Evolutionary conservation across 176 grass and related monocot species (phyloP).

Genomic region (Triticum turgidum): DNA sequence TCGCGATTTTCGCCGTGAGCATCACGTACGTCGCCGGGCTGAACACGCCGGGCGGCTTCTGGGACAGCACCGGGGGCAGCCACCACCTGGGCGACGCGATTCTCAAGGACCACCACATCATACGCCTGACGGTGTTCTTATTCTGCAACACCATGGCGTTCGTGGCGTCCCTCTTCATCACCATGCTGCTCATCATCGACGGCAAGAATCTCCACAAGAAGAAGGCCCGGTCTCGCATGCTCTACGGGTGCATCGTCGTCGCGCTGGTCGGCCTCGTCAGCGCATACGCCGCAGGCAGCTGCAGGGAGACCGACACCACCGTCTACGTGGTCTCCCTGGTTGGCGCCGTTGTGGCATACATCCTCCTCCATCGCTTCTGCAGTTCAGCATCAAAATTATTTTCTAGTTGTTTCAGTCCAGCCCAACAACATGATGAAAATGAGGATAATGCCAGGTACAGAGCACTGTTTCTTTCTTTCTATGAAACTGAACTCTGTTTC

Average conservation of each 20-base stretch:
- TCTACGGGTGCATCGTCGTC: neutral
- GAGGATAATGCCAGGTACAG: neutral
- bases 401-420: neutral
- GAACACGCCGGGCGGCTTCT: conserved; percentile 22
- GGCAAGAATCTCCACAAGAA: neutral
- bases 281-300: conserved; percentile 5
- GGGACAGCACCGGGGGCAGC: neutral
- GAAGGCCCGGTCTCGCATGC: neutral
- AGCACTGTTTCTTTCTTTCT: neutral
- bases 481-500: neutral
- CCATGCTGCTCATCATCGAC: conserved; percentile 6
- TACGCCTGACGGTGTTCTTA: conserved; percentile 10
- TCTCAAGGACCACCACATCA: neutral
- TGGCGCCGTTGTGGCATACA: neutral
- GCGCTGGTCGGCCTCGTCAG: neutral
- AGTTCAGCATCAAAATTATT: too few relatives aligned
- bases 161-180: conserved; percentile 27
- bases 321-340: neutral
- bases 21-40: conserved; percentile 40
- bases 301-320: neutral
- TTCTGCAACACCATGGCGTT: conserved; percentile 27
- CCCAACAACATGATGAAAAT: too few relatives aligned
- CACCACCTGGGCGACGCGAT: neutral
- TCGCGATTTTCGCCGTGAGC: conserved; percentile 3
- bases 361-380: neutral